Evolutionary conservation across 2,329 filamentous ascomycete species (phyloP).

Genomic region (Stagonosporopsis vannaccii): DNA sequence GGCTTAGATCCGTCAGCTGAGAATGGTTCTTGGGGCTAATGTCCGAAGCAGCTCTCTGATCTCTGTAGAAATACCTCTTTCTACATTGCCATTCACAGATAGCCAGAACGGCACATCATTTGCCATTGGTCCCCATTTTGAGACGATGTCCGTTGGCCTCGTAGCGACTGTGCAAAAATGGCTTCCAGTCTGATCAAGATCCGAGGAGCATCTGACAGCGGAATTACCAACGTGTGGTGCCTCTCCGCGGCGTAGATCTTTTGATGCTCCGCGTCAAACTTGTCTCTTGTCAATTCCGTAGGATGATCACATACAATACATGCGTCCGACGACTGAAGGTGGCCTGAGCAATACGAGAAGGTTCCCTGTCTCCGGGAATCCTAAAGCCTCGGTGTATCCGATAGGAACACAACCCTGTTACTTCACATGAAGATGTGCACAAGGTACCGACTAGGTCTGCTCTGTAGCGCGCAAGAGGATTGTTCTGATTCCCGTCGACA

Average conservation of each 20-base stretch:
- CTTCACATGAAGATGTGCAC: neutral
- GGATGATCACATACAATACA: neutral
- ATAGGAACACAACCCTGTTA: slow-evolving; percentile 4
- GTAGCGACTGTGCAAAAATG: neutral
- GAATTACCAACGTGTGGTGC: neutral
- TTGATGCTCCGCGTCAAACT: no score
- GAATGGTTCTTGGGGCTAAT: neutral
- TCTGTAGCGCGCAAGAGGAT: neutral
- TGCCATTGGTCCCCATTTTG: neutral
- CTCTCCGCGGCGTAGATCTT: neutral
- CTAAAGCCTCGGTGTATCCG: slow-evolving; percentile 3
- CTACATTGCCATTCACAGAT: neutral
- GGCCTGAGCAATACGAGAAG: slow-evolving; percentile 8
- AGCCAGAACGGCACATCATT: neutral
- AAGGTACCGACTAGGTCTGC: neutral
- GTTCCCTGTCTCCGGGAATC: slow-evolving; percentile 5
- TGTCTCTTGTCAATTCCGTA: no score
- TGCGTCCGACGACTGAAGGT: slow-evolving; percentile 2
- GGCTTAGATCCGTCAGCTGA: neutral
- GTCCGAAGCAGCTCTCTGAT: neutral
- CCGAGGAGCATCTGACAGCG: neutral
- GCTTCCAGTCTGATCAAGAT: neutral
- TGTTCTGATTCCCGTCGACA: neutral
- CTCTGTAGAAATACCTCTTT: neutral
- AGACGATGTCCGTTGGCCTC: neutral